Evolutionary conservation across 129 eudicot genomes (phyloP).

Genomic region (Arctium lappa): DNA sequence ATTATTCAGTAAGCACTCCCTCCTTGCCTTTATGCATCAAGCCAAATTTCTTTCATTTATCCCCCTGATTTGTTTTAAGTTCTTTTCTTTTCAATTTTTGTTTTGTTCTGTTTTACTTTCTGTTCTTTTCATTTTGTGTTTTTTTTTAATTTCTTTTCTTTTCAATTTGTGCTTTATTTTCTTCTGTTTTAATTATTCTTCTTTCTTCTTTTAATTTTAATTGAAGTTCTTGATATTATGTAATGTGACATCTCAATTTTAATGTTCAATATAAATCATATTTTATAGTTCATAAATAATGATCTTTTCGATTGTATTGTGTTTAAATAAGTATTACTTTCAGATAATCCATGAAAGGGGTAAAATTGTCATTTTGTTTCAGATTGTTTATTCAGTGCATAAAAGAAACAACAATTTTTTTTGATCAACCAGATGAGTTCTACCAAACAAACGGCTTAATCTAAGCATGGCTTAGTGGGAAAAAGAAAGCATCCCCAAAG

Average conservation of each 20-base stretch:
- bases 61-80: neutral
- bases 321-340: neutral
- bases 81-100: neutral
- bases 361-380: neutral
- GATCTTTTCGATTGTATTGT: neutral
- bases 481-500: no score
- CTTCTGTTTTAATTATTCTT: no score
- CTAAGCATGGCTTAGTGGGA: neutral
- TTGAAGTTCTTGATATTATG: neutral
- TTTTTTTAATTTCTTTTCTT: neutral
- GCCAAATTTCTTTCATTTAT: neutral
- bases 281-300: neutral
- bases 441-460: neutral
- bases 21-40: neutral
- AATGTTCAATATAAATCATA: neutral
- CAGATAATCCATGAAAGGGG: neutral
- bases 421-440: neutral
- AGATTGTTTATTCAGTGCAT: neutral
- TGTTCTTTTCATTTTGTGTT: neutral
- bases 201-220: neutral
- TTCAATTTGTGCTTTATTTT: neutral
- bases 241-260: neutral
- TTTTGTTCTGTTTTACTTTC: neutral
- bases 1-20: neutral
- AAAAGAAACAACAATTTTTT: neutral